A percentile compares a stretch with the other conserved stretches of the same genome.
Conservation (phyloP, 345 rosid genomes). For the Populus simonii region DNA sequence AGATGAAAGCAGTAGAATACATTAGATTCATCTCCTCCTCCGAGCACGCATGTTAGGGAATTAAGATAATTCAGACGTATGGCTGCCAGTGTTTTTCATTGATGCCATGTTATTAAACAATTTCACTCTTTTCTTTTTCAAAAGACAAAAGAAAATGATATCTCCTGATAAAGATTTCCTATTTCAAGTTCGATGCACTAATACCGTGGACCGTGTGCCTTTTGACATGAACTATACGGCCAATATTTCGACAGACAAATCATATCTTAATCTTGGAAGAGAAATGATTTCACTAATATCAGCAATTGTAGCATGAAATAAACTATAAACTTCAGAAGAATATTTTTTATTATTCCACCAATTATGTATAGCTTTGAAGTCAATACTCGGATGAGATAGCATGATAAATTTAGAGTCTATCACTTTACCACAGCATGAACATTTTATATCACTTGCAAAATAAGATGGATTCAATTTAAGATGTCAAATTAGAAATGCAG, state of each 20-base stretch:
- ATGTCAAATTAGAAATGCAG: neutral
- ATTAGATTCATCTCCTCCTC: neutral
- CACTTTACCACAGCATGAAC: neutral
- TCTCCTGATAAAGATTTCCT: neutral
- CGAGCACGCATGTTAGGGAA: neutral
- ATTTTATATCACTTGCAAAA: neutral
- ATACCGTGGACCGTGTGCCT: too few species aligned
- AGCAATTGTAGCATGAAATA: neutral
- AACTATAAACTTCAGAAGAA: neutral
- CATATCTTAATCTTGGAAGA: neutral
- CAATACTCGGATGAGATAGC: neutral
- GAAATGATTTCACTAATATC: neutral
- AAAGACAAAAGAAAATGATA: too few species aligned
- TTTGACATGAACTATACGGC: too few species aligned
- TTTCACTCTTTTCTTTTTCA: neutral
- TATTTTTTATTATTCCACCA: neutral
- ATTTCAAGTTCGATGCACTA: neutral
- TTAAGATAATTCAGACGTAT: too few species aligned
- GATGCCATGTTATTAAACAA: neutral
- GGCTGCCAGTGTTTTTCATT: too few species aligned
- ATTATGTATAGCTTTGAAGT: neutral
- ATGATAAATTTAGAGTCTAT: neutral
- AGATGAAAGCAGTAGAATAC: too few species aligned
- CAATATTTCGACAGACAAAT: neutral
- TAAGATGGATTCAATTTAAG: neutral